Conservation (phyloP, 1,284 basidiomycete genomes). For the Termitomyces sp. region DNA sequence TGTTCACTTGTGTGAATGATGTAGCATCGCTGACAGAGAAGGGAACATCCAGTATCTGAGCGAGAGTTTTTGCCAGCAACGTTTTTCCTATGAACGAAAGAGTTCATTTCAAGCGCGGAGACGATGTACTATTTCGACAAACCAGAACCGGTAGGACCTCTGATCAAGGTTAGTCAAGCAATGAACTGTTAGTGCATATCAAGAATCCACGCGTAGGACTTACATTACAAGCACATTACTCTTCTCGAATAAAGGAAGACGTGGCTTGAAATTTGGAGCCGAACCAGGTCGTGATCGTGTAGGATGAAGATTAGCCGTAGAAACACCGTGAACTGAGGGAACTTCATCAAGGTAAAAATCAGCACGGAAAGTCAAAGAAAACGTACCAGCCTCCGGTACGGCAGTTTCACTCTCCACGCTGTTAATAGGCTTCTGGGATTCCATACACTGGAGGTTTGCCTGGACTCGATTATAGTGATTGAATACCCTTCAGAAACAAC, state of each 20-base stretch:
- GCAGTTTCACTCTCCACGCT: conserved; percentile 20
- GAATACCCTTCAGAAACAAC: conserved; percentile 59
- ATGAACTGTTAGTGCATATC: conserved; percentile 7
- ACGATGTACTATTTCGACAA: conserved; percentile 15
- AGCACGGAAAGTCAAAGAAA: not conserved
- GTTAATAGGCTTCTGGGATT: conserved; percentile 34
- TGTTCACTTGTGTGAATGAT: conserved; percentile 67
- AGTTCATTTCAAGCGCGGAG: conserved; percentile 9
- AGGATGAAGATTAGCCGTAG: conserved; percentile 55
- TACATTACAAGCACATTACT: conserved; percentile 89
- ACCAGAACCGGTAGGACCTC: conserved; percentile 83
- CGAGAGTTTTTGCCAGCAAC: conserved; percentile 78
- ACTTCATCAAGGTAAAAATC: not conserved
- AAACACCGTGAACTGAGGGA: conserved; percentile 14
- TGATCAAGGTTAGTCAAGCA: conserved; percentile 31
- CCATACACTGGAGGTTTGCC: conserved; percentile 51
- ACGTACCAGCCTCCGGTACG: conserved; percentile 15
- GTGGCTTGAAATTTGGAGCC: conserved; percentile 36
- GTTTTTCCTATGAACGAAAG: conserved; percentile 66
- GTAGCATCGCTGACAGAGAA: conserved; percentile 89
- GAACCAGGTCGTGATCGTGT: conserved; percentile 33
- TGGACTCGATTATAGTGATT: conserved; percentile 87
- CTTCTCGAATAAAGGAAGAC: conserved; percentile 77
- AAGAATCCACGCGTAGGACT: conserved; percentile 22
- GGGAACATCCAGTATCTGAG: conserved; percentile 83